A percentile compares a stretch with the other conserved stretches of the same genome.
Evolutionary conservation across 768 basidiomycete genomes (phyloP).

Genomic region (Scleroderma citrinum): DNA sequence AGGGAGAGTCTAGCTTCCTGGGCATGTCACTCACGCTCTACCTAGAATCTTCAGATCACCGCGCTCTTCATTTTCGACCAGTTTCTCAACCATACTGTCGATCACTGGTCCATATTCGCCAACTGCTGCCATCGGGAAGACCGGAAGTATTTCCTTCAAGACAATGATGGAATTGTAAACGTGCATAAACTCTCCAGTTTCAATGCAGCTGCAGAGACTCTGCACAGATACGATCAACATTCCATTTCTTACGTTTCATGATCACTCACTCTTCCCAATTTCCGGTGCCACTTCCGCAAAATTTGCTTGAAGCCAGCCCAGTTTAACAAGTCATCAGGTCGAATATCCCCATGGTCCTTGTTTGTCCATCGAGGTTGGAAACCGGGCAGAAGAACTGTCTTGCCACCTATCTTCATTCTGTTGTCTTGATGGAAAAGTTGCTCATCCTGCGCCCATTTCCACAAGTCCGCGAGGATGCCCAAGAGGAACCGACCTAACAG

Average conservation of each 20-base stretch:
- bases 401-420: conserved; percentile 57
- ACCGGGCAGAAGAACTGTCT: conserved; percentile 58
- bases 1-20: background rate
- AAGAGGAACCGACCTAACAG: conserved; percentile 76
- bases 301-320: conserved; percentile 70
- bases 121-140: conserved; percentile 73
- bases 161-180: conserved; percentile 96
- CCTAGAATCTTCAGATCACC: conserved; percentile 81
- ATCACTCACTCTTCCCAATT: conserved; percentile 56
- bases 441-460: conserved; percentile 77
- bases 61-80: conserved; percentile 71
- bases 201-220: conserved; percentile 77
- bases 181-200: conserved; percentile 91
- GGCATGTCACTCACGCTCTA: conserved; percentile 47
- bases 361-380: conserved; percentile 51
- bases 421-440: conserved; percentile 66
- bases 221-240: conserved; percentile 24
- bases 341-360: conserved; percentile 35
- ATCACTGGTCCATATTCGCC: conserved; percentile 49
- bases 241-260: background rate
- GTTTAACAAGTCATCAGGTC: conserved; percentile 49
- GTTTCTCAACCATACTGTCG: conserved; percentile 55
- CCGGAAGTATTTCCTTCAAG: conserved; percentile 82
- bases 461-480: conserved; percentile 71
- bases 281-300: conserved; percentile 80